phyloP scores from a whole-genome alignment of 192 early-diverging fungal species.

The Mortierella claussenii region DNA sequence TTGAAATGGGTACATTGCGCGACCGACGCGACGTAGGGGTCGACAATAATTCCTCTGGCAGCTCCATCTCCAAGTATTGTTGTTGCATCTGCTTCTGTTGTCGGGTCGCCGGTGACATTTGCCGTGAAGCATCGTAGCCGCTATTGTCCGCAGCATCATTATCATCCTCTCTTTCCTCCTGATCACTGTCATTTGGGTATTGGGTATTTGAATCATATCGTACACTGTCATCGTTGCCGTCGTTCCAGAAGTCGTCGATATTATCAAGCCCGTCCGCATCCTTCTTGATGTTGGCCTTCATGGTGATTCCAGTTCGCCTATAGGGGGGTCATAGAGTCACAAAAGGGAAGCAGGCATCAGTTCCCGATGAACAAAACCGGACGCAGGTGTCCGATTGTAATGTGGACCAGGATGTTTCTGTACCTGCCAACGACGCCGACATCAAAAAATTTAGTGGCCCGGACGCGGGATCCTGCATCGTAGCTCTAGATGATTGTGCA shows the following conservation, averaged over 20 bases:
- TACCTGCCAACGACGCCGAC: conserved; percentile 45
- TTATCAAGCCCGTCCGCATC: conserved; percentile 48
- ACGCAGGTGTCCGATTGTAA: no score
- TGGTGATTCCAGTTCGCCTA: conserved; percentile 47
- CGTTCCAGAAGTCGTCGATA: conserved; percentile 49
- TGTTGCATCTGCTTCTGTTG: not conserved
- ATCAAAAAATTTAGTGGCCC: conserved; percentile 20
- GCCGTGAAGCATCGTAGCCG: not conserved
- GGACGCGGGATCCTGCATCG: conserved; percentile 9
- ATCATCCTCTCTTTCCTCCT: conserved; percentile 1
- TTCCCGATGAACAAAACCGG: no score
- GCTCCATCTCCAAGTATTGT: conserved; percentile 25
- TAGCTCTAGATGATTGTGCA: conserved; percentile 3
- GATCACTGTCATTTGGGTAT: not conserved
- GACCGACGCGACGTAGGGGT: conserved; percentile 31
- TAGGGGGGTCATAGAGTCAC: no score
- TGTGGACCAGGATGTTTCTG: no score
- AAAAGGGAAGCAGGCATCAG: no score
- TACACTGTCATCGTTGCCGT: conserved; percentile 4
- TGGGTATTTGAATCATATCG: not conserved
- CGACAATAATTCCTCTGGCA: conserved; percentile 27
- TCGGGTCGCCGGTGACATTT: not conserved
- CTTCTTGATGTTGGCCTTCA: conserved; percentile 47
- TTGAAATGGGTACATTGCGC: conserved; percentile 11
- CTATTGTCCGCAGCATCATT: not conserved